Conservation (phyloP, 2,329 filamentous ascomycete genomes). For the Pochonia chlamydosporia region DNA sequence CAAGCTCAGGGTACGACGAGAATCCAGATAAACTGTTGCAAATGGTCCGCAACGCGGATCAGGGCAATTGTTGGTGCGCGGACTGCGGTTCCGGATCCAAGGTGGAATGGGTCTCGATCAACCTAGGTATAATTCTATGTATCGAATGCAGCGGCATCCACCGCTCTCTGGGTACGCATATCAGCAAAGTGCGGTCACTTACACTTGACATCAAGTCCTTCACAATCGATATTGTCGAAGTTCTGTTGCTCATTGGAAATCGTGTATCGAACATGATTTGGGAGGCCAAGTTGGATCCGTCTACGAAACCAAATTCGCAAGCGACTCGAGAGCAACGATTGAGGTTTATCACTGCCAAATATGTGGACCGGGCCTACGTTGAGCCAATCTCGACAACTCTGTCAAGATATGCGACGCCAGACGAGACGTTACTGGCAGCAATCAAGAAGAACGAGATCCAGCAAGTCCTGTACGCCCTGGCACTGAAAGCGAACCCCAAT, state of each 20-base stretch:
- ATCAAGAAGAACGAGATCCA: slow-evolving; percentile 97
- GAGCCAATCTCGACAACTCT: slow-evolving; percentile 70
- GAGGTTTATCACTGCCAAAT: slow-evolving; percentile 94
- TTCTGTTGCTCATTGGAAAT: slow-evolving; percentile 87
- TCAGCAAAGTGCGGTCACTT: slow-evolving; percentile 92
- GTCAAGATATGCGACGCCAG: slow-evolving; percentile 70
- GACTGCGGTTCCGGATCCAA: slow-evolving; percentile 89
- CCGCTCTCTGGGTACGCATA: slow-evolving; percentile 91
- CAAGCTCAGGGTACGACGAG: slow-evolving; percentile 71
- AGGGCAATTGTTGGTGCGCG: slow-evolving; percentile 89
- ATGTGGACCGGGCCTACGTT: slow-evolving; percentile 77
- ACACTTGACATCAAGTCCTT: slow-evolving; percentile 95
- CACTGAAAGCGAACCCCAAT: slow-evolving; percentile 83
- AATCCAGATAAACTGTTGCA: slow-evolving; percentile 82
- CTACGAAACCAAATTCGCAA: slow-evolving; percentile 66
- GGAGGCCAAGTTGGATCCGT: slow-evolving; percentile 77
- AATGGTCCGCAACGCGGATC: slow-evolving; percentile 80
- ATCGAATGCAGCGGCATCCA: slow-evolving; percentile 98
- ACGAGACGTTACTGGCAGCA: slow-evolving; percentile 84
- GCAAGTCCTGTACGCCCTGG: slow-evolving; percentile 84
- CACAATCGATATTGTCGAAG: slow-evolving; percentile 92
- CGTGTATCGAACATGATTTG: slow-evolving; percentile 94
- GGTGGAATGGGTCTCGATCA: slow-evolving; percentile 98
- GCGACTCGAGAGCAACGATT: slow-evolving; percentile 85
- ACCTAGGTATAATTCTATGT: slow-evolving; percentile 90